Evolutionary conservation across 2,329 filamentous ascomycete species (phyloP).

Genomic region (Colletotrichum noveboracense): DNA sequence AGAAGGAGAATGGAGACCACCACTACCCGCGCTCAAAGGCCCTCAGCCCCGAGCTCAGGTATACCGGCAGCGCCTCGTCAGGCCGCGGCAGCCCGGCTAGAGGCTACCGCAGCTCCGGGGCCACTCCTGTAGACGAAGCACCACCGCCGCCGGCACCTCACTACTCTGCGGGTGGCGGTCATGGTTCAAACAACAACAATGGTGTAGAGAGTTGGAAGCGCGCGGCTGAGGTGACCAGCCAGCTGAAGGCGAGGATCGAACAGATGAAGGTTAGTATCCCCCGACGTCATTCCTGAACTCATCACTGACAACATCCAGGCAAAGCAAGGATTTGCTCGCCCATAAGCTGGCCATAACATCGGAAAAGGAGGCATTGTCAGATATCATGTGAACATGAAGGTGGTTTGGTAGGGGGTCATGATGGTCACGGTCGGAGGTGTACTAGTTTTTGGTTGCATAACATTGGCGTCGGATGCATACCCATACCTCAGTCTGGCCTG

Average conservation of each 20-base stretch:
- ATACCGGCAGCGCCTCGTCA: conserved; percentile 56
- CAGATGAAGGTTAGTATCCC: conserved; percentile 81
- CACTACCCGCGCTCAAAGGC: conserved; percentile 53
- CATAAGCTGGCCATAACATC: conserved; percentile 18
- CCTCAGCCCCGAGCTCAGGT: conserved; percentile 60
- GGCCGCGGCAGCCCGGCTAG: conserved; percentile 65
- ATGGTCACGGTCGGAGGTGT: conserved; percentile 8
- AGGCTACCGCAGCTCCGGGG: conserved; percentile 48
- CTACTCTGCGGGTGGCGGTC: conserved; percentile 23
- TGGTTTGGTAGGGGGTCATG: neutral
- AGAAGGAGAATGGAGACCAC: conserved; percentile 74
- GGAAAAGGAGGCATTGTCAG: neutral
- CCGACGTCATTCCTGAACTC: neutral
- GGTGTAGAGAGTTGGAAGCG: conserved; percentile 94
- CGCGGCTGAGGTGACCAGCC: conserved; percentile 96
- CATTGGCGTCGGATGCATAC: conserved; percentile 39
- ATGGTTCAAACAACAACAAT: conserved; percentile 43
- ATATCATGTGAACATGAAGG: conserved; percentile 14
- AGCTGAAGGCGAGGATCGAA: conserved; percentile 95
- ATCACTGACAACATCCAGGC: conserved; percentile 36
- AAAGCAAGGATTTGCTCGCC: conserved; percentile 51
- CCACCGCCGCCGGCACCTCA: conserved; percentile 1
- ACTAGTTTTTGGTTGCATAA: conserved; percentile 31
- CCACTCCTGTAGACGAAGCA: conserved; percentile 21
- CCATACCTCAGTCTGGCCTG: conserved; percentile 25